Evolutionary conservation across 805 yeast genomes (phyloP), one percentile per base, ranked within the genome.

Genomic region (Schwanniomyces occidentalis): DNA sequence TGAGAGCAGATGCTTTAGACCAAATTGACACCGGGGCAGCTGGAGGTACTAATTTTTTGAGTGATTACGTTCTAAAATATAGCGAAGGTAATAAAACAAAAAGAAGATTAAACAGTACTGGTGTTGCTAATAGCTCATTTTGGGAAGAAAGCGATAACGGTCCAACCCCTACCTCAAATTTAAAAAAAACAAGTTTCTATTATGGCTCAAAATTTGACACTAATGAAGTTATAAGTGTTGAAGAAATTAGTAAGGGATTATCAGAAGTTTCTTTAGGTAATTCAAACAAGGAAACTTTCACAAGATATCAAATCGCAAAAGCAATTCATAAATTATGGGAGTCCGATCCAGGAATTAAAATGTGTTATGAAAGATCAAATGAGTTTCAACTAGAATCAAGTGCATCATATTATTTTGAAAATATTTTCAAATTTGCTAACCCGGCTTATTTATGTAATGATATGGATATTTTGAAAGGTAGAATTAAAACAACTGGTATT

Each of bases 401-500:
- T 28, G 89, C 95, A 0, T 63, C 78, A 6, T 88, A 84, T 61
- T 90, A 86, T 56, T 88, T 91, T 55, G 83, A 82, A 24, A 76
- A 82, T 45, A 77, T 85, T n/a, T 54, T 54, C 32, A 76, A 78
- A 29, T 82, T 87, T 58, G 78, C 84, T 1, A 68, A 77, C 37
- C 77, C 78, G 0, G 63, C 69, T 39, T 90, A 88, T 55, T 49
- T 73, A 7, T 90, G 96, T 43, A 62, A 79, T 6, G 88, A 91
- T 58, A 78, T 74, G 36, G 99, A 93, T 59, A 89, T 93, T 36
- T 65, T 93, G 45, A 82, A 77, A 49, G 98, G 96, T 4, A 72
- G 99, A 22, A 86, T 93, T 50, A 90, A 91, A 62, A 91, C 99
- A 9, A 90, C 97, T 0, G 99, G 99, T 3, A 88, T 93, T 34